These are phyloP conservation scores for Bassia scoparia DNA, from an alignment of 148 eudicot genomes.

Conservation along the genomic window DNA sequence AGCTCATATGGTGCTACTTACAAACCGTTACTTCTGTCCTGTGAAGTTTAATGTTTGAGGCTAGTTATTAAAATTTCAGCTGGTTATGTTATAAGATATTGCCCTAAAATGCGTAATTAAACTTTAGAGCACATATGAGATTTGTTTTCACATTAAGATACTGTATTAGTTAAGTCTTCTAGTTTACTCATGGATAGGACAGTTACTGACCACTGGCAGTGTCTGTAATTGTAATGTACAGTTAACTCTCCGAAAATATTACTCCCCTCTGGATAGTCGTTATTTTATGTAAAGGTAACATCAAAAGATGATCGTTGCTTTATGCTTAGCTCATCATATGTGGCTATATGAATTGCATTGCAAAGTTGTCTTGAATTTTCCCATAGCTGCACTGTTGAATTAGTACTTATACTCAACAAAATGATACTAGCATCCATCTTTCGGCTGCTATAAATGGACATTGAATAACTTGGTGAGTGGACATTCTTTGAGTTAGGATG, in stretches of 20 bases:
- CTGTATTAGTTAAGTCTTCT: not conserved
- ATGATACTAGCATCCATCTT: not conserved
- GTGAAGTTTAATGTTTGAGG: not conserved
- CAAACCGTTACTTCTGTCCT: not conserved
- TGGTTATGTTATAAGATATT: not conserved
- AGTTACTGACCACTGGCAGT: not conserved
- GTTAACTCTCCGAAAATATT: too few species aligned
- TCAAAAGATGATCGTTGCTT: too few species aligned
- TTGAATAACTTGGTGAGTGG: too few species aligned
- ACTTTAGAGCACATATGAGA: not conserved
- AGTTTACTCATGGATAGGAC: not conserved
- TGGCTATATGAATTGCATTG: too few species aligned
- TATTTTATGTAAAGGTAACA: too few species aligned
- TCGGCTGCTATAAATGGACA: too few species aligned
- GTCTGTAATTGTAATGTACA: not conserved
- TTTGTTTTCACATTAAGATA: not conserved
- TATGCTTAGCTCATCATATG: too few species aligned
- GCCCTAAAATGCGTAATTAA: not conserved
- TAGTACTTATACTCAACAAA: not conserved
- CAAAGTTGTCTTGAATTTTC: too few species aligned
- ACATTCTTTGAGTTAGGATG: too few species aligned
- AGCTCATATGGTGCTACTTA: not conserved
- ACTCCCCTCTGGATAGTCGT: not conserved
- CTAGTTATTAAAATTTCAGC: not conserved
- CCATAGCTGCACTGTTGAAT: not conserved